A percentile compares a stretch with the other conserved stretches of the same genome.
These are phyloP conservation scores for Monilinia fructigena DNA, from an alignment of 2,329 filamentous ascomycete species.

Conservation along the genomic window DNA sequence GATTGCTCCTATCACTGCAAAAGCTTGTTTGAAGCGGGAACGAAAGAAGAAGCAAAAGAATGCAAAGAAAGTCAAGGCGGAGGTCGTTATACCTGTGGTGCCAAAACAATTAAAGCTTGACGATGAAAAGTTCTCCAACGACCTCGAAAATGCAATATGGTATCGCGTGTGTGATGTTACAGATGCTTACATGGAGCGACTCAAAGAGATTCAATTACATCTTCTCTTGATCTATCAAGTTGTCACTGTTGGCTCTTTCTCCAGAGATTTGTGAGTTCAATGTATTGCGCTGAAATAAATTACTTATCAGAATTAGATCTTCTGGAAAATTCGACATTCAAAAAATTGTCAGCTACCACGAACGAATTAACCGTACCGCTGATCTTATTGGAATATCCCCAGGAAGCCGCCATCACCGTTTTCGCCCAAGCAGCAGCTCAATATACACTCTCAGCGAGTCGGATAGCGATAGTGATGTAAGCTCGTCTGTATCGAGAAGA, in stretches of 20 bases:
- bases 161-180: slow-evolving; percentile 4
- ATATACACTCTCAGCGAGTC: slow-evolving; percentile 19
- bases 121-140: slow-evolving; percentile 27
- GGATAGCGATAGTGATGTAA: slow-evolving; percentile 25
- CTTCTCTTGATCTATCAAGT: slow-evolving; percentile 34
- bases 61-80: slow-evolving; percentile 13
- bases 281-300: neutral
- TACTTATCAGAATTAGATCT: slow-evolving; percentile 25
- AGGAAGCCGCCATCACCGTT: slow-evolving; percentile 5
- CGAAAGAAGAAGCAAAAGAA: slow-evolving; percentile 25
- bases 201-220: slow-evolving; percentile 33
- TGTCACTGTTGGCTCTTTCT: slow-evolving; percentile 29
- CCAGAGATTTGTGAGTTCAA: slow-evolving; percentile 29
- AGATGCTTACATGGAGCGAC: slow-evolving; percentile 22
- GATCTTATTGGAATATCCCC: slow-evolving; percentile 27
- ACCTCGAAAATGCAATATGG: slow-evolving; percentile 30
- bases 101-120: slow-evolving; percentile 26
- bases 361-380: slow-evolving; percentile 31
- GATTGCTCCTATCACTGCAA: slow-evolving; percentile 23
- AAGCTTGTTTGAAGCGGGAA: slow-evolving; percentile 26
- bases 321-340: slow-evolving; percentile 31
- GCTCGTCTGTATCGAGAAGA: slow-evolving; percentile 18
- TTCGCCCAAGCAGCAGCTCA: slow-evolving; percentile 21
- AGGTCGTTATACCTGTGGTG: slow-evolving; percentile 11
- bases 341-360: slow-evolving; percentile 31